Evolutionary conservation across 768 basidiomycete species (phyloP).

Genomic region (Exidia glandulosa): DNA sequence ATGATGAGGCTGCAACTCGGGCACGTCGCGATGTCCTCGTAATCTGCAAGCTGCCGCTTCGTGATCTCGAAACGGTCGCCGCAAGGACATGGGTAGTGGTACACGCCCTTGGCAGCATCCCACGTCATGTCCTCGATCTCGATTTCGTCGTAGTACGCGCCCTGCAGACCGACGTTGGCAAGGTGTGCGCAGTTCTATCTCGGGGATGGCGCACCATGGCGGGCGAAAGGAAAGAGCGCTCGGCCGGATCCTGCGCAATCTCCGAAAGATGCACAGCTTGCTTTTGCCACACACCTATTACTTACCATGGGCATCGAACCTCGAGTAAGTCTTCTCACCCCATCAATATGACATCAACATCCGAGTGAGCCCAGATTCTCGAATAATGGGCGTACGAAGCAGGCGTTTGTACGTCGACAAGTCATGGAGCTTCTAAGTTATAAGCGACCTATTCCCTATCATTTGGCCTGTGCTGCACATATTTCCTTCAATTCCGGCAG

Average conservation of each 20-base stretch:
- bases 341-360: too few relatives aligned
- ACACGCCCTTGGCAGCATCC: slow-evolving; percentile 73
- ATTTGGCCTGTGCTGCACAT: too few relatives aligned
- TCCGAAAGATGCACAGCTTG: too few relatives aligned
- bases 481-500: too few relatives aligned
- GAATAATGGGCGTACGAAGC: too few relatives aligned
- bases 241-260: not conserved
- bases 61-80: slow-evolving; percentile 97
- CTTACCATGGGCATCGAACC: too few relatives aligned
- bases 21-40: slow-evolving; percentile 90
- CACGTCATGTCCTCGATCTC: slow-evolving; percentile 96
- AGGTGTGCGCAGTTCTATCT: not conserved
- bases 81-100: slow-evolving; percentile 95
- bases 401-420: too few relatives aligned
- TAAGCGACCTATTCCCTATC: too few relatives aligned
- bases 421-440: too few relatives aligned
- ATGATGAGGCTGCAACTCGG: slow-evolving; percentile 93
- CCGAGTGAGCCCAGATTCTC: too few relatives aligned
- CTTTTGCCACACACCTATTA: too few relatives aligned
- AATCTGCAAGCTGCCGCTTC: slow-evolving; percentile 70
- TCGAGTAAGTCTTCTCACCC: too few relatives aligned
- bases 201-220: not conserved
- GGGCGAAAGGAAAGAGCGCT: not conserved
- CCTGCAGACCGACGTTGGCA: slow-evolving; percentile 20
- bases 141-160: slow-evolving; percentile 89